Evolutionary conservation across 768 basidiomycete species (phyloP).

Genomic region (Pleurotus tuber-regium): DNA sequence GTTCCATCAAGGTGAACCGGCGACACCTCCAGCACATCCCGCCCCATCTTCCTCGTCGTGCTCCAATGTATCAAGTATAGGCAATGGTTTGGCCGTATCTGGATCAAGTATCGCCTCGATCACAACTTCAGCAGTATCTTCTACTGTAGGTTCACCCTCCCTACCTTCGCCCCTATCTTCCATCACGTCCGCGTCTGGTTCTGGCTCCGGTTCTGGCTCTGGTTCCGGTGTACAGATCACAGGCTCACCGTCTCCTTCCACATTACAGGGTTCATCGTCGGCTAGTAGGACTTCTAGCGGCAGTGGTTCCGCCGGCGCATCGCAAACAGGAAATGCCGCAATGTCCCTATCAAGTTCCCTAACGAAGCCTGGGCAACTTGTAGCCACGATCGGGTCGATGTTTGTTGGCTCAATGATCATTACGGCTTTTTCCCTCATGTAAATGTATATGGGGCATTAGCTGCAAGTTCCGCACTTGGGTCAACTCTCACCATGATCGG

Average conservation of each 20-base stretch:
- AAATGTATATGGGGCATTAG: too few relatives aligned
- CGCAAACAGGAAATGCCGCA: conserved; percentile 2
- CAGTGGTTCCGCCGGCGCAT: background rate
- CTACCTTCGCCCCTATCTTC: background rate
- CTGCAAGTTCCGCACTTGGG: too few relatives aligned
- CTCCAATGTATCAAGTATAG: conserved; percentile 46
- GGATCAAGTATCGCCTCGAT: conserved; percentile 22
- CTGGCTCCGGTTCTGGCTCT: background rate
- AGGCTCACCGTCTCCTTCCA: background rate
- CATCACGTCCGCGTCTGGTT: background rate
- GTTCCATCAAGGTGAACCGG: conserved; percentile 59
- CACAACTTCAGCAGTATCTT: conserved; percentile 15
- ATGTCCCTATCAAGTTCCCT: conserved; percentile 1
- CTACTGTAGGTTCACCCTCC: conserved; percentile 13
- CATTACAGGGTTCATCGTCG: background rate
- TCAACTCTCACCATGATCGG: too few relatives aligned
- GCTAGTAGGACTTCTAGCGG: background rate
- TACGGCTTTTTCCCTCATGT: background rate
- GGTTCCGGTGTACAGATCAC: background rate
- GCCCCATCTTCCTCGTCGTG: conserved; percentile 62
- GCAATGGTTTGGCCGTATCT: conserved; percentile 39
- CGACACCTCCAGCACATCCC: conserved; percentile 55
- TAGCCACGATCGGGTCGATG: conserved; percentile 3
- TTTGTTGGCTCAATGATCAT: background rate
- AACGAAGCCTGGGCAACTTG: background rate